phyloP scores from a whole-genome alignment of 2,329 filamentous ascomycete genomes.

The Colletotrichum navitas region DNA sequence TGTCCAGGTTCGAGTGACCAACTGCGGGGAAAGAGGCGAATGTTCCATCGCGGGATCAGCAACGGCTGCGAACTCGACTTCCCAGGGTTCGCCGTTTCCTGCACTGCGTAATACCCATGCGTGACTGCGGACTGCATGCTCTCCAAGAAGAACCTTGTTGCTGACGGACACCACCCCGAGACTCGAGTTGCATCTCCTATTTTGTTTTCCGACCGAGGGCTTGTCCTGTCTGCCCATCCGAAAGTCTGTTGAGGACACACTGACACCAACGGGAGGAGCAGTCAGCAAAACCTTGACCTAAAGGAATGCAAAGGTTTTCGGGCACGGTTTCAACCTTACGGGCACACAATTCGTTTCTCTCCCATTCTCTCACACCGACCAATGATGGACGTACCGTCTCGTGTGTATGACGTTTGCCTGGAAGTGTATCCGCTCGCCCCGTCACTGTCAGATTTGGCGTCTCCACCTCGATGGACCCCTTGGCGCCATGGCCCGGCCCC shows the following conservation, averaged over 20 bases:
- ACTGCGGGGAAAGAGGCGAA: constrained; percentile 39
- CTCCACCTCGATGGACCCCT: constrained; percentile 36
- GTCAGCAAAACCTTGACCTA: constrained; percentile 8
- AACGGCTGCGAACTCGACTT: background rate
- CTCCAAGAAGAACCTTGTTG: background rate
- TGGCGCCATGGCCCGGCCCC: constrained; percentile 30
- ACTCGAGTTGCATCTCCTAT: no score
- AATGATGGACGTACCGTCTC: constrained; percentile 29
- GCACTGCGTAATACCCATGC: background rate
- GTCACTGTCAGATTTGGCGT: constrained; percentile 35
- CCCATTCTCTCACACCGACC: background rate
- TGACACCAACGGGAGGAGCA: background rate
- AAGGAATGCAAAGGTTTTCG: constrained; percentile 4
- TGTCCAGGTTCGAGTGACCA: constrained; percentile 23
- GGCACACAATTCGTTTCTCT: constrained; percentile 2
- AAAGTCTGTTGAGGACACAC: background rate
- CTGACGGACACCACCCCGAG: background rate
- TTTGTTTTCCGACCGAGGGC: background rate
- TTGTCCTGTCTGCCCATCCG: background rate
- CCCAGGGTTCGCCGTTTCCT: background rate
- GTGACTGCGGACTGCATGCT: constrained; percentile 1
- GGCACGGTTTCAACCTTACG: constrained; percentile 10
- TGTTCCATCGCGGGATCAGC: constrained; percentile 12
- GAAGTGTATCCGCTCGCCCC: constrained; percentile 27
- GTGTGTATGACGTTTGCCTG: constrained; percentile 39